Evolutionary conservation across 1,284 basidiomycete species (phyloP).

Genomic region (Tilletia setariae): DNA sequence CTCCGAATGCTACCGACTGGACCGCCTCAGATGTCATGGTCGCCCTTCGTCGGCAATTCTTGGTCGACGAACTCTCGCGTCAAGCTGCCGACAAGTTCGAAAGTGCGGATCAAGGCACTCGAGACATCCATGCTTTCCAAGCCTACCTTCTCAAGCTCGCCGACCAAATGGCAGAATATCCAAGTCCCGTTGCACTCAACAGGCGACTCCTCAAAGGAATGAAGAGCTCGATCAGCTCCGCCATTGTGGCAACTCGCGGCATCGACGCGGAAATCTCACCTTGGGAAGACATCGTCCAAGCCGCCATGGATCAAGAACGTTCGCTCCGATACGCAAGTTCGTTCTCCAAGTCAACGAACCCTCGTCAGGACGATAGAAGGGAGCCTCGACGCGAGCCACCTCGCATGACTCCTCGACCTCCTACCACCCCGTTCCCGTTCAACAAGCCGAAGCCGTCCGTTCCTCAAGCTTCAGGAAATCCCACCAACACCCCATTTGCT

Average conservation of each 20-base stretch:
- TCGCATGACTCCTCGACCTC: too few species aligned
- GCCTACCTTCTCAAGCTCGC: background rate
- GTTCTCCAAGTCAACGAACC: background rate
- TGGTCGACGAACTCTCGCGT: conserved; percentile 1
- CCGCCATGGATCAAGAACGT: conserved; percentile 10
- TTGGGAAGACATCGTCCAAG: background rate
- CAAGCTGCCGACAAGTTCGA: conserved; percentile 11
- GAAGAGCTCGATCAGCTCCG: background rate
- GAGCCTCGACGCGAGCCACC: background rate
- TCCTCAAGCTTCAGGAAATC: background rate
- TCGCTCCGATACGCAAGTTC: background rate
- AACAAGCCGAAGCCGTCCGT: too few species aligned
- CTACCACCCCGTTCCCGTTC: too few species aligned
- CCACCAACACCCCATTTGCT: background rate
- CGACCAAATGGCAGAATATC: conserved; percentile 9
- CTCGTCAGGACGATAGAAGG: background rate
- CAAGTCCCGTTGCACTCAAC: background rate
- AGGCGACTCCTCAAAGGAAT: background rate
- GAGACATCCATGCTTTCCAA: conserved; percentile 1
- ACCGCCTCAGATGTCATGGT: background rate
- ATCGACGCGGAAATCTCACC: background rate
- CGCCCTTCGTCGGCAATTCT: background rate
- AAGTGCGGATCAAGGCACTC: background rate
- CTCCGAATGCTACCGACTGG: background rate
- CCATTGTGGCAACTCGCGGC: background rate